Percentiles rank a stretch among this genome's conserved stretches.
These are phyloP conservation scores for Pseudonitzschia multistriata DNA, from an alignment of 108 stramenopile species.

Conservation along the genomic window DNA sequence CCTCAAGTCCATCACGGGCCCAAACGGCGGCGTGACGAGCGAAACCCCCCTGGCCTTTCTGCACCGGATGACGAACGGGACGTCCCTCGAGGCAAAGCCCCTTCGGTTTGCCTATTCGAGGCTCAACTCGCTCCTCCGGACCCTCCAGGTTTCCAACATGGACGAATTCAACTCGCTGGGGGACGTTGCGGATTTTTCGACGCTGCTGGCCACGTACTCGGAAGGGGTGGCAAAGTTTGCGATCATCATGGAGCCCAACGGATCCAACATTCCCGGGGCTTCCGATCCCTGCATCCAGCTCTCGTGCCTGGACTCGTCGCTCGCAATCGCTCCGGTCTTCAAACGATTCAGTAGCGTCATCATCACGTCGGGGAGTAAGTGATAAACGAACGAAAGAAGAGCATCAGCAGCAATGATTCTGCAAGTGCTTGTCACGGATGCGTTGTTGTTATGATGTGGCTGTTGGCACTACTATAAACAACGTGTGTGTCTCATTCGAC, in stretches of 20 bases:
- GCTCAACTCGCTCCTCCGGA: slow-evolving; percentile 87
- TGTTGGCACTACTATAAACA: too few species aligned
- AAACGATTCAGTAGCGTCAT: slow-evolving; percentile 95
- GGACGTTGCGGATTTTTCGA: slow-evolving; percentile 97
- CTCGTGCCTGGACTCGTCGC: slow-evolving; percentile 94
- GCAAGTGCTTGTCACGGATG: too few species aligned
- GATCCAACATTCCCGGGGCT: slow-evolving; percentile 74
- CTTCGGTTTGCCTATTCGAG: slow-evolving; percentile 94
- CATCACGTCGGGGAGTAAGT: slow-evolving; percentile 90
- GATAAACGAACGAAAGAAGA: neutral
- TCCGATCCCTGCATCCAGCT: slow-evolving; percentile 91
- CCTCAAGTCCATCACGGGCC: slow-evolving; percentile 74
- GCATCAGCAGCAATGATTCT: neutral
- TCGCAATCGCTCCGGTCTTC: slow-evolving; percentile 97
- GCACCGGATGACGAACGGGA: slow-evolving; percentile 89
- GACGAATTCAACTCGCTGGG: slow-evolving; percentile 92
- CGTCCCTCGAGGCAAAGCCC: slow-evolving; percentile 92
- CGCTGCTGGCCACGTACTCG: slow-evolving; percentile 91
- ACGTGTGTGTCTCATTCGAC: too few species aligned
- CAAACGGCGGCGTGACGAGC: slow-evolving; percentile 80
- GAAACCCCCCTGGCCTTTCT: slow-evolving; percentile 95
- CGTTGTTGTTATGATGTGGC: too few species aligned
- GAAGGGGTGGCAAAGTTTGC: slow-evolving; percentile 93
- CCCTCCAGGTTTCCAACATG: slow-evolving; percentile 82
- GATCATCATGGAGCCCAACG: slow-evolving; percentile 96